Evolutionary conservation across 345 rosid genomes (phyloP), one percentile per base, ranked within the genome.

Genomic region (Syzygium grande): DNA sequence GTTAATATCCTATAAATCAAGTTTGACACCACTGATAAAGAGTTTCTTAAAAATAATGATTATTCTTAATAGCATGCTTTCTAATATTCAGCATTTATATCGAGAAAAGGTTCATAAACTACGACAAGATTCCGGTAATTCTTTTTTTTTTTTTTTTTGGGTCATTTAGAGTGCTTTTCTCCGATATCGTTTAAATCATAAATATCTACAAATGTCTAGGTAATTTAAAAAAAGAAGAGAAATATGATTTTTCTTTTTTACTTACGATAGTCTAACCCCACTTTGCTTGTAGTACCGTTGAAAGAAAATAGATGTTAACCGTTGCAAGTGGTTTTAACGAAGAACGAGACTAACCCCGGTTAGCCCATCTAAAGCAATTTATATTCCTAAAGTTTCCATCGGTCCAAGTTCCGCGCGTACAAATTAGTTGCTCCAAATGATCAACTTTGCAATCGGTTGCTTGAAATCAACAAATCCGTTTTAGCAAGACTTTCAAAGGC

Each of bases 11-110:
- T 34, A 34, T 34, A 9, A 68, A 9, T 68, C 79, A 34, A 65
- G 46, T 68, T 68, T 68, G 80, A 3, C 80, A 21, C 22, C 25
- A 19, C 46, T 2, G 5, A 68, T 11, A 34, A 68, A 68, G 2
- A 17, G 19, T 17, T 34, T 6, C 4, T 30, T 8, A 17, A 30
- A 19, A 34, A 16, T 5, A 14, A 68, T 68, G 23, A 9, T 9
- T 68, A 68, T 0, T 4, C 46, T 0, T 34, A 10, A 9, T 5
- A 68, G 0, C 17, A 34, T 34, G 0, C 2, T 68, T 9, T 9
- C 25, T 30, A 30, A 30, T 65, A 8, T 17, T 68, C 6, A 68
- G 34, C 21, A 9, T 4, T 68, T 17, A 30, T 4, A 68, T 34
- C 25, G 11, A 68, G 43, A 34, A 19, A 68, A 68, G 1, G 46